A percentile compares a stretch with the other conserved stretches of the same genome.
These are phyloP conservation scores for Pistacia vera DNA, from an alignment of 345 rosid species.

Conservation along the genomic window DNA sequence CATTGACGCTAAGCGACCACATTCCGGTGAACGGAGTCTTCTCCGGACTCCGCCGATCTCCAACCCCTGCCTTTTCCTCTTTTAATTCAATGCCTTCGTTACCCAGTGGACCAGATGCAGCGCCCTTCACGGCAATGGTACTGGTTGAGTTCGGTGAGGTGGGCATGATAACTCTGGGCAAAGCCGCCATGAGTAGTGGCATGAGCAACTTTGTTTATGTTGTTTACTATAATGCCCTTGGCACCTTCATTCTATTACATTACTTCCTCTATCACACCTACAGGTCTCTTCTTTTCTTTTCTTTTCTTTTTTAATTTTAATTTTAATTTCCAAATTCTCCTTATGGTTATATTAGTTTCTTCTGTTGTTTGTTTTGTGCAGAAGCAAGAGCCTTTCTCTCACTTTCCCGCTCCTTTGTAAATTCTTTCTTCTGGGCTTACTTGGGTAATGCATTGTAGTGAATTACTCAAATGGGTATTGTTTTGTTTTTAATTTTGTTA, in stretches of 20 bases:
- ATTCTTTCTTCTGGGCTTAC: constrained; percentile 25
- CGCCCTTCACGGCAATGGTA: constrained; percentile 26
- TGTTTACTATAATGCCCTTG: constrained; percentile 22
- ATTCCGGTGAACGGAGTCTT: no score
- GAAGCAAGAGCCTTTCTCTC: constrained; percentile 5
- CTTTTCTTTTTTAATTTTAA: no score
- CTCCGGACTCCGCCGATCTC: no score
- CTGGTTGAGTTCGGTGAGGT: constrained; percentile 23
- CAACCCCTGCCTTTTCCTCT: background rate
- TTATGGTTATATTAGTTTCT: background rate
- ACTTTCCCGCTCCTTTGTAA: constrained; percentile 10
- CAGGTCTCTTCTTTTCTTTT: constrained; percentile 3
- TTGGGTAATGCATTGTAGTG: constrained; percentile 18
- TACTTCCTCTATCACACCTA: constrained; percentile 11
- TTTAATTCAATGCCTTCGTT: background rate
- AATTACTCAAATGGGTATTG: background rate
- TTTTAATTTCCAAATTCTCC: background rate
- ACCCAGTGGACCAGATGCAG: background rate
- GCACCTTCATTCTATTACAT: constrained; percentile 20
- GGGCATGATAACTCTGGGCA: constrained; percentile 21
- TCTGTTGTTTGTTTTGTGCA: background rate
- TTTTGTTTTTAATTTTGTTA: background rate
- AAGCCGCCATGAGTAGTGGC: constrained; percentile 24
- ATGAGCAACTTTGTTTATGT: constrained; percentile 28
- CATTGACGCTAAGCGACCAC: no score